Evolutionary conservation across 2,329 filamentous ascomycete genomes (phyloP).

Genomic region (Pseudovirgaria hyperparasitica): DNA sequence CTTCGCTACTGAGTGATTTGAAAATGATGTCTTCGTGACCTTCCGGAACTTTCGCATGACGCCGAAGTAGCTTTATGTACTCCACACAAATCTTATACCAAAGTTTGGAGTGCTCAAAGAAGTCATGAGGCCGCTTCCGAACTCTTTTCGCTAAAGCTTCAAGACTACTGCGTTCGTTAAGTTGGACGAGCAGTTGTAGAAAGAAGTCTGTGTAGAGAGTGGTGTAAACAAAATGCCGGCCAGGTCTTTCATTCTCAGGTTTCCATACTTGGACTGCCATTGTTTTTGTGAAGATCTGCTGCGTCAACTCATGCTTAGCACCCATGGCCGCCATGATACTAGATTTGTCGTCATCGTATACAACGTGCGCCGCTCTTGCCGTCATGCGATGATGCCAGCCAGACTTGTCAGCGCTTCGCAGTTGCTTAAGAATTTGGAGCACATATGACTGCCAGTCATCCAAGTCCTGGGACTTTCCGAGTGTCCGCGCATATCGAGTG

Average conservation of each 20-base stretch:
- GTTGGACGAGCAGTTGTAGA: slow-evolving; percentile 57
- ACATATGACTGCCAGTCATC: slow-evolving; percentile 49
- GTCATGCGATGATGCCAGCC: slow-evolving; percentile 95
- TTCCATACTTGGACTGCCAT: slow-evolving; percentile 95
- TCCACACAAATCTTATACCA: slow-evolving; percentile 49
- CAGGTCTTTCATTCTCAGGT: slow-evolving; percentile 72
- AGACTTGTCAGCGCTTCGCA: slow-evolving; percentile 66
- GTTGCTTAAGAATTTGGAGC: slow-evolving; percentile 45
- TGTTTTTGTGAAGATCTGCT: slow-evolving; percentile 83
- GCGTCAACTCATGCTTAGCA: slow-evolving; percentile 67
- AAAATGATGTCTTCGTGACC: slow-evolving; percentile 54
- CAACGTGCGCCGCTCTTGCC: slow-evolving; percentile 53
- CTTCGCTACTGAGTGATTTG: slow-evolving; percentile 50
- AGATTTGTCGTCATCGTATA: slow-evolving; percentile 42
- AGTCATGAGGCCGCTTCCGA: slow-evolving; percentile 68
- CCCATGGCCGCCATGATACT: slow-evolving; percentile 41
- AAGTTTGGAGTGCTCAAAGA: slow-evolving; percentile 48
- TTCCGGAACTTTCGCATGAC: slow-evolving; percentile 42
- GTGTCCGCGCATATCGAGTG: slow-evolving; percentile 43
- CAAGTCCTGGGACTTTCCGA: slow-evolving; percentile 34
- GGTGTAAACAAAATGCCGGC: slow-evolving; percentile 85
- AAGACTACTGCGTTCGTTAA: slow-evolving; percentile 62
- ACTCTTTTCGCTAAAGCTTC: slow-evolving; percentile 69
- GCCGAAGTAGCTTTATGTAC: slow-evolving; percentile 48
- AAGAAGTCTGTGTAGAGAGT: slow-evolving; percentile 77